Evolutionary conservation across 2,329 filamentous ascomycete genomes (phyloP).

Genomic region (Aschersonia sp.): DNA sequence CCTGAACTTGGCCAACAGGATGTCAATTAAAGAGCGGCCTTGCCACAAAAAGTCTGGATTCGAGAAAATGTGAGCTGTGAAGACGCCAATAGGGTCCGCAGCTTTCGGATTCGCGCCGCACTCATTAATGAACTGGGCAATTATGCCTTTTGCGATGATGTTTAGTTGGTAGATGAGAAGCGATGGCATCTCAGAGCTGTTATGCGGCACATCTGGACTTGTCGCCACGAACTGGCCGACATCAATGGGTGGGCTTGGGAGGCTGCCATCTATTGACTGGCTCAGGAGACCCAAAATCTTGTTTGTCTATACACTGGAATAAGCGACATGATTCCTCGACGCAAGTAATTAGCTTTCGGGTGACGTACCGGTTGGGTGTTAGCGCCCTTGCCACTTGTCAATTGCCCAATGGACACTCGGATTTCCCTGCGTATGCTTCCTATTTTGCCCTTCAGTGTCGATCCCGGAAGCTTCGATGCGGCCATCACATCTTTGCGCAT

Average conservation of each 20-base stretch:
- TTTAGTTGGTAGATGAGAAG: slow-evolving; percentile 65
- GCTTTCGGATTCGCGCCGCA: slow-evolving; percentile 47
- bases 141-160: slow-evolving; percentile 57
- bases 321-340: background rate
- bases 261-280: slow-evolving; percentile 33
- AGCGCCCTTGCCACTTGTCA: slow-evolving; percentile 48
- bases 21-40: slow-evolving; percentile 58
- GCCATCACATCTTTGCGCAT: slow-evolving; percentile 48
- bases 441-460: slow-evolving; percentile 46
- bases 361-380: slow-evolving; percentile 32
- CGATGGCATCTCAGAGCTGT: slow-evolving; percentile 42
- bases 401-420: slow-evolving; percentile 57
- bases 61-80: slow-evolving; percentile 63
- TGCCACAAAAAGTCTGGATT: slow-evolving; percentile 52
- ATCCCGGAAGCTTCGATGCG: slow-evolving; percentile 31
- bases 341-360: background rate
- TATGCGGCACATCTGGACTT: slow-evolving; percentile 32
- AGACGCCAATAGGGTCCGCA: slow-evolving; percentile 68
- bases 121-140: slow-evolving; percentile 56
- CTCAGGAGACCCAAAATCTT: slow-evolving; percentile 29
- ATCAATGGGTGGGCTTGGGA: slow-evolving; percentile 39
- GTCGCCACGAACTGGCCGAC: slow-evolving; percentile 35
- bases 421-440: slow-evolving; percentile 61
- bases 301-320: slow-evolving; percentile 11
- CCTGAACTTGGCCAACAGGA: slow-evolving; percentile 75